These are phyloP conservation scores for Trichosporon ovoides DNA, from an alignment of 1,284 basidiomycete species.

Conservation along the genomic window DNA sequence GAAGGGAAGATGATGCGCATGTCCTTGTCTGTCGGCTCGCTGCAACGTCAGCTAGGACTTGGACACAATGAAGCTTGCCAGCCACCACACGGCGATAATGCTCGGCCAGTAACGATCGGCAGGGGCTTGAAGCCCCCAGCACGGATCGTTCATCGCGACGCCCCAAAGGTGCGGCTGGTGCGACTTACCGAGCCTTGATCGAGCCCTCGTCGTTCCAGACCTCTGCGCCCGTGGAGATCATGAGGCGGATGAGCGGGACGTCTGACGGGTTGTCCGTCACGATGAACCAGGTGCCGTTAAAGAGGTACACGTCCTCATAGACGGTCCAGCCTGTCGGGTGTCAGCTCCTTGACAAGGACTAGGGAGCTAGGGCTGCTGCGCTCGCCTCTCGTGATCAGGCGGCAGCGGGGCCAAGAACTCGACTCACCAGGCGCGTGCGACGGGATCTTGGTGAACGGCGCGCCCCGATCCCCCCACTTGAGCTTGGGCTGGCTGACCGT, in stretches of 20 bases:
- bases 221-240: constrained; percentile 49
- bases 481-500: constrained; percentile 32
- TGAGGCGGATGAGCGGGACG: constrained; percentile 47
- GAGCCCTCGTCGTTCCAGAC: constrained; percentile 51
- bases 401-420: background rate
- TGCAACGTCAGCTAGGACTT: constrained; percentile 14
- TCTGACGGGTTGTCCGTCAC: constrained; percentile 48
- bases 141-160: background rate
- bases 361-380: no score
- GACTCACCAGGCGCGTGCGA: constrained; percentile 48
- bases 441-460: constrained; percentile 37
- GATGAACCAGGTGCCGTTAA: constrained; percentile 50
- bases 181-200: constrained; percentile 42
- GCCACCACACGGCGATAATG: background rate
- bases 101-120: no score
- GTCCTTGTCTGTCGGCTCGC: constrained; percentile 65
- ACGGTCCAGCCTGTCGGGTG: constrained; percentile 60
- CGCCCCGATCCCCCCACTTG: constrained; percentile 39
- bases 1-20: constrained; percentile 67
- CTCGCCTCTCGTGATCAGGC: no score
- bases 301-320: constrained; percentile 60
- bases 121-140: background rate
- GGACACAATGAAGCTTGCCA: background rate
- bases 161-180: background rate
- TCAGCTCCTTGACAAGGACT: constrained; percentile 3